A percentile compares a stretch with the other conserved stretches of the same genome.
These are phyloP conservation scores for Metschnikowia baotianmanensis DNA, from an alignment of 805 yeast genomes.

Conservation along the genomic window DNA sequence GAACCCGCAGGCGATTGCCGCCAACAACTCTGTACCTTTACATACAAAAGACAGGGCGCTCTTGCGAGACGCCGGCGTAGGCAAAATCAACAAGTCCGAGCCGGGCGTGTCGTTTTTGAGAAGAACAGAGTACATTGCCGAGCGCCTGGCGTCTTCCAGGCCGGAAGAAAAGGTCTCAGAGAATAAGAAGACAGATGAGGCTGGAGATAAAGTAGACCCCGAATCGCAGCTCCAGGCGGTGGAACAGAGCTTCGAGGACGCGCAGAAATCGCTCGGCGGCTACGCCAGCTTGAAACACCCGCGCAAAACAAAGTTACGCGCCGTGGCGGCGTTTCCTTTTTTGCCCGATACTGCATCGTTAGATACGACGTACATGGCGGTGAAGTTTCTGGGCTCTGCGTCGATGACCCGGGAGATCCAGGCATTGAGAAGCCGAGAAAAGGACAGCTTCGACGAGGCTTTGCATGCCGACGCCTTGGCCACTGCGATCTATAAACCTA, in stretches of 20 bases:
- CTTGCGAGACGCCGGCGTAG: slow-evolving; percentile 73
- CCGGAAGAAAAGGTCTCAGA: slow-evolving; percentile 26
- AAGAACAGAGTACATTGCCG: slow-evolving; percentile 89
- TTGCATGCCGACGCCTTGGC: slow-evolving; percentile 40
- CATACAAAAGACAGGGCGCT: slow-evolving; percentile 78
- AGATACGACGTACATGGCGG: slow-evolving; percentile 69
- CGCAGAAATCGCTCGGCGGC: slow-evolving; percentile 45
- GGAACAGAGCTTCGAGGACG: slow-evolving; percentile 73
- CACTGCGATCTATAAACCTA: slow-evolving; percentile 71
- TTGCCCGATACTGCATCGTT: slow-evolving; percentile 89
- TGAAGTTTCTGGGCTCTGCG: slow-evolving; percentile 62
- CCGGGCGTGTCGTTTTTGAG: slow-evolving; percentile 78
- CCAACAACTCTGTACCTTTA: slow-evolving; percentile 39
- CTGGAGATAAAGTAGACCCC: slow-evolving; percentile 45
- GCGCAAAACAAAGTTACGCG: slow-evolving; percentile 64
- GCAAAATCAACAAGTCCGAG: slow-evolving; percentile 40
- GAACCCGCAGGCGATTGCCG: slow-evolving; percentile 45
- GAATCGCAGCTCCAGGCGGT: slow-evolving; percentile 64
- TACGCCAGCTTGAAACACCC: slow-evolving; percentile 66
- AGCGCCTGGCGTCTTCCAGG: slow-evolving; percentile 42
- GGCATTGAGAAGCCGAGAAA: slow-evolving; percentile 28
- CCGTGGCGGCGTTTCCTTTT: slow-evolving; percentile 75
- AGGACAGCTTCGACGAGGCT: slow-evolving; percentile 25
- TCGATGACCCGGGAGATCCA: slow-evolving; percentile 41
- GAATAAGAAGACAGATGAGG: slow-evolving; percentile 15